Percentiles rank a stretch among this genome's conserved stretches.
phyloP scores from a whole-genome alignment of 768 basidiomycete genomes.

The Sarcodon sp. region DNA sequence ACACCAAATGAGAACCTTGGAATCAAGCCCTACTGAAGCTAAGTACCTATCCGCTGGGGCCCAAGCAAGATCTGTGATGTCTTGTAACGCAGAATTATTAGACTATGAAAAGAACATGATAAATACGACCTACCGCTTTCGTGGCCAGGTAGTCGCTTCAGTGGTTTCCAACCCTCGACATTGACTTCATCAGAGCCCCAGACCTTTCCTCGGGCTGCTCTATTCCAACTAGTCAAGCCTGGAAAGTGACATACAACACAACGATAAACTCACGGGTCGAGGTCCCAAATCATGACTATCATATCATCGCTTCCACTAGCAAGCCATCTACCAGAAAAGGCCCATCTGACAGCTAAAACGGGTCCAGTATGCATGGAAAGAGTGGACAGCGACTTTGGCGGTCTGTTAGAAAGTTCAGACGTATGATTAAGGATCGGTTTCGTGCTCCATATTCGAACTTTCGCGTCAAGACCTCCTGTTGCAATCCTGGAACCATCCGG shows the following conservation, averaged over 20 bases:
- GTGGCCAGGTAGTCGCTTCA: constrained; percentile 86
- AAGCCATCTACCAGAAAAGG: constrained; percentile 84
- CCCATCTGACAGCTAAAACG: constrained; percentile 87
- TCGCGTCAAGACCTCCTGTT: constrained; percentile 94
- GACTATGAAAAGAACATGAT: neutral
- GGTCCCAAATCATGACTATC: constrained; percentile 94
- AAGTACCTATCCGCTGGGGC: constrained; percentile 85
- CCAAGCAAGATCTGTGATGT: constrained; percentile 95
- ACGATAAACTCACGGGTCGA: constrained; percentile 71
- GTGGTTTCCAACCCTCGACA: constrained; percentile 92
- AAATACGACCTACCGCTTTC: constrained; percentile 60
- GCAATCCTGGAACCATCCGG: constrained; percentile 94
- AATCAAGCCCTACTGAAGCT: constrained; percentile 90
- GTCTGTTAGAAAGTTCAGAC: constrained; percentile 51
- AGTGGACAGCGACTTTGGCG: constrained; percentile 83
- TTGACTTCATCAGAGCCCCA: constrained; percentile 96
- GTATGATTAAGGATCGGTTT: constrained; percentile 78
- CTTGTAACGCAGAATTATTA: constrained; percentile 23
- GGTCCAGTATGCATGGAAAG: constrained; percentile 91
- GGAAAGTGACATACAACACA: constrained; percentile 1
- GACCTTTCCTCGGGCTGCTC: constrained; percentile 71
- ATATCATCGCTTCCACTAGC: constrained; percentile 96
- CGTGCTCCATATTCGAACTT: constrained; percentile 96
- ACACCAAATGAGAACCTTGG: constrained; percentile 87
- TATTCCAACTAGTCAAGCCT: constrained; percentile 16